Conservation (phyloP, 2,329 filamentous ascomycete genomes). For the Hypoxylon sp. region DNA sequence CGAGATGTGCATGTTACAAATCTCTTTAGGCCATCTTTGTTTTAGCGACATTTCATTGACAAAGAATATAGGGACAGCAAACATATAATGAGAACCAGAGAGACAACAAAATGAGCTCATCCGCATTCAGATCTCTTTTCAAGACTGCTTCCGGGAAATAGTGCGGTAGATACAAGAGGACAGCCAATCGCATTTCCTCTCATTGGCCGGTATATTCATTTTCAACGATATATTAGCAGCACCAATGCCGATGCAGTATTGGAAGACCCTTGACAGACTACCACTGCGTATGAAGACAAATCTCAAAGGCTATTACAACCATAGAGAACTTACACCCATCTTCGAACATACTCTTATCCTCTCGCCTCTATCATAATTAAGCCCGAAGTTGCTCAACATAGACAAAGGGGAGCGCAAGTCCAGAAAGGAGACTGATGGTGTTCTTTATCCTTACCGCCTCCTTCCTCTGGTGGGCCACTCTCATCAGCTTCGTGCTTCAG, state of each 20-base stretch:
- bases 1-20: background rate
- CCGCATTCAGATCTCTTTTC: constrained; percentile 13
- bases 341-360: background rate
- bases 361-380: background rate
- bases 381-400: background rate
- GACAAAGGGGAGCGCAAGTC: background rate
- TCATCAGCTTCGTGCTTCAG: constrained; percentile 45
- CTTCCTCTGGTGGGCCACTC: constrained; percentile 45
- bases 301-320: background rate
- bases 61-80: constrained; percentile 1
- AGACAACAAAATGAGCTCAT: constrained; percentile 9
- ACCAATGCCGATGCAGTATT: background rate
- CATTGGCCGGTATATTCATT: background rate
- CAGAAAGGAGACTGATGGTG: constrained; percentile 27
- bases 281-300: background rate
- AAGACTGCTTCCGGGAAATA: constrained; percentile 17
- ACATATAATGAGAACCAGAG: background rate
- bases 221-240: background rate
- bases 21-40: constrained; percentile 12
- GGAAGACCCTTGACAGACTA: background rate
- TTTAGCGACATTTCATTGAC: constrained; percentile 8
- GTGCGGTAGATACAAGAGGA: background rate
- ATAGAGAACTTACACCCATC: background rate
- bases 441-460: constrained; percentile 42
- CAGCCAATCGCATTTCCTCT: background rate